Base-by-base conservation (phyloP, 225 moss, liverwort and hornwort genomes). In the Takakia lepidozioides region DNA sequence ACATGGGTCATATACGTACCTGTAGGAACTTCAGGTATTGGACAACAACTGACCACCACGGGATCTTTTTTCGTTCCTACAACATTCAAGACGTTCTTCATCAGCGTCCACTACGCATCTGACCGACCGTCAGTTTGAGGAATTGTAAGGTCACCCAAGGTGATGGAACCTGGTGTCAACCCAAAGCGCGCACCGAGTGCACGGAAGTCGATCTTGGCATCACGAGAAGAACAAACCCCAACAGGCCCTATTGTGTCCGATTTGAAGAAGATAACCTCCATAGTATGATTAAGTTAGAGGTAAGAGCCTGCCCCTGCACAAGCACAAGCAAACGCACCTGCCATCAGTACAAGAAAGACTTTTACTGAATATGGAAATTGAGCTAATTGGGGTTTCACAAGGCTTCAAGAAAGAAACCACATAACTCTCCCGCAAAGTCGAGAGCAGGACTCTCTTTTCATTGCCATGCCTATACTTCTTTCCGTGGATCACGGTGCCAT, bases 51-150 rank as follows among this genome's bases (percentile, higher is more conserved):
- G 25, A 48, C 48, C 1, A 48, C 1, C 48, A 48, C 48, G 1
- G 48, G 48, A 48, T 48, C 48, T 48, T 48, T 28, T 26, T 15
- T 48, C 1, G 48, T 48, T 27, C 48, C 48, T 48, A 16, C 26
- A 14, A 48, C 48, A 26, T 19, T 28, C 48, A 48, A 48, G 25
- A 18, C 48, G 13, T 48, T 15, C 48, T 48, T 48, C 27, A 48
- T 48, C 24, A 27, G 25, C 48, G 26, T 48, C 26, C 48, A 48
- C 3, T 26, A 48, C 27, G 48, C 48, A 4, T 26, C 13, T 27
- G 48, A 48, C 3, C n/a, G n/a, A n/a, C n/a, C n/a, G n/a, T n/a
- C n/a, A n/a, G n/a, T n/a, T n/a, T n/a, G n/a, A n/a, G n/a, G n/a
- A n/a, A n/a, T n/a, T n/a, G n/a, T n/a, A n/a, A n/a, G n/a, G n/a